Percentiles rank a stretch among this genome's conserved stretches.
Evolutionary conservation across 805 yeast species (phyloP).

Genomic region (Starmerella asiatica): DNA sequence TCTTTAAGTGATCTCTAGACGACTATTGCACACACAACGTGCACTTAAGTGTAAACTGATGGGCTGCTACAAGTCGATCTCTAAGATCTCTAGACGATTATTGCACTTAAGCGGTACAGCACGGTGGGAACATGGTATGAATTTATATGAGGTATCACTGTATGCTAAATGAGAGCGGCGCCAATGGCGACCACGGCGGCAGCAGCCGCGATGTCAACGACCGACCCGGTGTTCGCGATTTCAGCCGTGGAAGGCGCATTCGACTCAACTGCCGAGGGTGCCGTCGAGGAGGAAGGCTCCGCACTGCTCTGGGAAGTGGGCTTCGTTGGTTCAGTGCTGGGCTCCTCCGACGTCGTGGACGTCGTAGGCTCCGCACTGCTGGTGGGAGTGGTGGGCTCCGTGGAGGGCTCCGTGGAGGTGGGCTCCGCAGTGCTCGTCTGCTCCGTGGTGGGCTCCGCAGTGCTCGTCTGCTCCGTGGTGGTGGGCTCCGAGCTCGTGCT

Average conservation of each 20-base stretch:
- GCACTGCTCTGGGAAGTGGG: not conserved
- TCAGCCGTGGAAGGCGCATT: not conserved
- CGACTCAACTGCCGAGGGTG: not conserved
- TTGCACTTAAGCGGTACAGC: no score
- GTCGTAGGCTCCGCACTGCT: not conserved
- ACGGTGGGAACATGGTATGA: no score
- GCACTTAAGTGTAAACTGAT: no score
- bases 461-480: not conserved
- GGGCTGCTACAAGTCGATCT: no score
- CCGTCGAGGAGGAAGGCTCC: not conserved
- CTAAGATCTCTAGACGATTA: no score
- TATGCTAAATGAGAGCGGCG: conserved; percentile 1
- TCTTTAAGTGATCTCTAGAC: no score
- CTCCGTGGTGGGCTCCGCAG: not conserved
- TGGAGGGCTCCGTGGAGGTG: not conserved
- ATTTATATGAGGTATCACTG: no score
- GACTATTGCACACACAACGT: no score
- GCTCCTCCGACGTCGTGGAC: not conserved
- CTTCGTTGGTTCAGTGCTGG: no score
- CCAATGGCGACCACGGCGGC: conserved; percentile 1
- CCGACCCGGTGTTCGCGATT: not conserved
- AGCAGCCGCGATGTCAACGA: not conserved
- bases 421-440: not conserved
- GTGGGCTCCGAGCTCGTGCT: conserved; percentile 8
- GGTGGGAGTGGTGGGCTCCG: not conserved